phyloP scores from a whole-genome alignment of 2,329 filamentous ascomycete species.

The Colletotrichum sansevieriae region DNA sequence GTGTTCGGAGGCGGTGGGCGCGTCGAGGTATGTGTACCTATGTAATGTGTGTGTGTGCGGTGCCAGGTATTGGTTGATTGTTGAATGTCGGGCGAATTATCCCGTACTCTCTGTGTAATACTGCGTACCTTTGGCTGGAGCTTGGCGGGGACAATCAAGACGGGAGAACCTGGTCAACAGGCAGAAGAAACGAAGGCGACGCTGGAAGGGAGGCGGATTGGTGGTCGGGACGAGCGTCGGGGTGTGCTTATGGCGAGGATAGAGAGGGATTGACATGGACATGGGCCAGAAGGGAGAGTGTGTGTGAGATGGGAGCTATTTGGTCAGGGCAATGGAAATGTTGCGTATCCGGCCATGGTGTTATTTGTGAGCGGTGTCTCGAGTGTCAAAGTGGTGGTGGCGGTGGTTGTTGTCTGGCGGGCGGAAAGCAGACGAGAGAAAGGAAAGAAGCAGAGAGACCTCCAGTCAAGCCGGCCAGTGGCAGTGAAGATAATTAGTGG shows the following conservation, averaged over 20 bases:
- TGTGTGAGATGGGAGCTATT: conserved; percentile 4
- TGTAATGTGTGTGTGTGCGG: background rate
- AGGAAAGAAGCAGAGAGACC: background rate
- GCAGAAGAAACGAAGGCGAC: conserved; percentile 39
- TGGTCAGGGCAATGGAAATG: conserved; percentile 16
- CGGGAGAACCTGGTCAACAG: conserved; percentile 39
- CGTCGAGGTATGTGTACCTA: conserved; percentile 11
- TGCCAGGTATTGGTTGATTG: conserved; percentile 6
- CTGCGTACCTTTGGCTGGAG: conserved; percentile 10
- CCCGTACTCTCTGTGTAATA: background rate
- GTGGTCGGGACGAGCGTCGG: conserved; percentile 11
- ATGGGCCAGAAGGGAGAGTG: conserved; percentile 14
- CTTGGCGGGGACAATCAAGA: conserved; percentile 31
- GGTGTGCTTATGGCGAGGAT: conserved; percentile 4
- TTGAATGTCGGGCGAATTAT: conserved; percentile 20
- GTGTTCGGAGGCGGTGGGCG: conserved; percentile 18
- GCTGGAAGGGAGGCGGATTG: background rate
- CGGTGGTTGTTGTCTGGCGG: conserved; percentile 1
- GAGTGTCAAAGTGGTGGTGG: conserved; percentile 5
- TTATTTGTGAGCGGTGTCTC: conserved; percentile 22
- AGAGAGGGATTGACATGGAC: conserved; percentile 31
- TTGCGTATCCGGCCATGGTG: conserved; percentile 16
- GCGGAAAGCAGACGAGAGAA: conserved; percentile 14
- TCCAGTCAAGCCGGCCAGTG: background rate
- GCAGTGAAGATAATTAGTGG: background rate